These are phyloP conservation scores for Chaetomiaceae sp. DNA, from an alignment of 2,329 filamentous ascomycete species.

Conservation along the genomic window DNA sequence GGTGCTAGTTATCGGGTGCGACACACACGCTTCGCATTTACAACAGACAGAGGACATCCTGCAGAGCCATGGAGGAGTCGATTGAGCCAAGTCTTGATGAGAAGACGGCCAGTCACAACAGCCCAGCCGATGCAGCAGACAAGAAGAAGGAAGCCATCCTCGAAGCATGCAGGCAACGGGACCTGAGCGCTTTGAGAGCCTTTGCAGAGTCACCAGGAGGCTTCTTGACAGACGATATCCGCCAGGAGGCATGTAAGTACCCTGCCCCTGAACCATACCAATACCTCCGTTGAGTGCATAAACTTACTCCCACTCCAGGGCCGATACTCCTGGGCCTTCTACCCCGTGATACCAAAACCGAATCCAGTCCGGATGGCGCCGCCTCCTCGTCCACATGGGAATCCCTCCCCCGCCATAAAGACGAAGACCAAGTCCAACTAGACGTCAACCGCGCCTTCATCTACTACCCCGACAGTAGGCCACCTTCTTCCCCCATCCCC, in stretches of 20 bases:
- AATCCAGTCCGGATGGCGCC: slow-evolving; percentile 20
- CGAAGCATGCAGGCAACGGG: slow-evolving; percentile 55
- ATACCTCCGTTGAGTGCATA: neutral
- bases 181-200: slow-evolving; percentile 52
- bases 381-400: slow-evolving; percentile 45
- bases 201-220: slow-evolving; percentile 63
- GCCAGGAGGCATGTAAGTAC: slow-evolving; percentile 71
- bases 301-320: slow-evolving; percentile 44
- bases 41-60: too few relatives aligned
- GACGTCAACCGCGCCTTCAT: slow-evolving; percentile 97
- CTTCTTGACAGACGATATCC: slow-evolving; percentile 62
- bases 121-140: neutral
- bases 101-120: slow-evolving; percentile 14
- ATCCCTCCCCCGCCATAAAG: slow-evolving; percentile 67
- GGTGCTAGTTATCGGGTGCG: too few relatives aligned
- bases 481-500: neutral
- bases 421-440: slow-evolving; percentile 86
- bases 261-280: neutral
- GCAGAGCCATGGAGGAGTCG: slow-evolving; percentile 11
- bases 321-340: slow-evolving; percentile 52
- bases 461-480: slow-evolving; percentile 80
- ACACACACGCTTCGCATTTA: too few relatives aligned
- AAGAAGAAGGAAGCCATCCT: slow-evolving; percentile 47
- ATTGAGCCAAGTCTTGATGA: slow-evolving; percentile 10
- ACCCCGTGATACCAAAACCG: slow-evolving; percentile 25